Percentiles rank a stretch among this genome's conserved stretches.
Conservation (phyloP, 495 filamentous ascomycete species). For the Xylaria sp. region DNA sequence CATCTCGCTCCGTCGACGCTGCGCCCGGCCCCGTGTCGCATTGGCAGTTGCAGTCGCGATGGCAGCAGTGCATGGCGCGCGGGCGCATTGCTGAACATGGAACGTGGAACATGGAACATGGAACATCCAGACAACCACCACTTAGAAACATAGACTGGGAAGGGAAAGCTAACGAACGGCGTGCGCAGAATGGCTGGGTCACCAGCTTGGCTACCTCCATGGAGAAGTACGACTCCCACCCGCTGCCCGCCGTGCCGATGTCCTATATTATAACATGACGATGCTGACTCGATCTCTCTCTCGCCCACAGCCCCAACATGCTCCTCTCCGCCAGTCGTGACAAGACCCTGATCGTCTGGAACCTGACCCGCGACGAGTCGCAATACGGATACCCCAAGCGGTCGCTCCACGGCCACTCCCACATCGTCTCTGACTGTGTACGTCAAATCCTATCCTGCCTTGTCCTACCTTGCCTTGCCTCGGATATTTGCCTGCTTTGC, state of each 20-base stretch:
- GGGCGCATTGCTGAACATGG: slow-evolving; percentile 19
- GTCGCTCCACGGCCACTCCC: slow-evolving; percentile 96
- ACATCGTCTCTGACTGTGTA: slow-evolving; percentile 99
- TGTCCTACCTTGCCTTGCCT: slow-evolving; percentile 19
- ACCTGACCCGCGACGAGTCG: slow-evolving; percentile 97
- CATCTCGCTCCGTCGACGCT: neutral
- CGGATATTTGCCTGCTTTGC: slow-evolving; percentile 23
- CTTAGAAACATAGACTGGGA: neutral
- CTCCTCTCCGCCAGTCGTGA: slow-evolving; percentile 96
- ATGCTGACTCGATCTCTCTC: slow-evolving; percentile 39
- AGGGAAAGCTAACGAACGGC: neutral
- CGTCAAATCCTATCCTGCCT: slow-evolving; percentile 44
- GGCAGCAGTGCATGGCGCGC: neutral
- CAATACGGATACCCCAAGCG: slow-evolving; percentile 98
- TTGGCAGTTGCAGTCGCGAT: neutral
- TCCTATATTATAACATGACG: no score
- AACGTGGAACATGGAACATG: no score
- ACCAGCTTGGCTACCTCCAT: slow-evolving; percentile 94
- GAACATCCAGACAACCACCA: no score
- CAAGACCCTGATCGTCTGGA: slow-evolving; percentile 99
- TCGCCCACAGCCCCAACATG: slow-evolving; percentile 89
- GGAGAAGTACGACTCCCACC: slow-evolving; percentile 79
- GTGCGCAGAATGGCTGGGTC: slow-evolving; percentile 68
- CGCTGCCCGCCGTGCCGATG: slow-evolving; percentile 12
- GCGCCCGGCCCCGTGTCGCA: neutral